Conservation (phyloP, 768 basidiomycete genomes). For the Macrolepiota fuliginosa region DNA sequence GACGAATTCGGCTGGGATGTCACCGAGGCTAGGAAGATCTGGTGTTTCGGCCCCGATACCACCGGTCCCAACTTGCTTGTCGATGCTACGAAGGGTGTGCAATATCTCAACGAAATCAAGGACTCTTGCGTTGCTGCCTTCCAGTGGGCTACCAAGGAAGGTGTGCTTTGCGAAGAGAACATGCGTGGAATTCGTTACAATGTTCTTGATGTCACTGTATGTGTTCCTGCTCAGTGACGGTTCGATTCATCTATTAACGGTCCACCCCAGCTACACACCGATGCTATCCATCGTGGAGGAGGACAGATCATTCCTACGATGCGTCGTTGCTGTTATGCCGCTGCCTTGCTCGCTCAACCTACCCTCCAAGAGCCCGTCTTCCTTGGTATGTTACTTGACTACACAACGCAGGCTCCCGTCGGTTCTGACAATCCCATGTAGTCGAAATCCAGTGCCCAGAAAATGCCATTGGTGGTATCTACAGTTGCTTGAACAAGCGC, state of each 20-base stretch:
- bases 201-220: conserved; percentile 90
- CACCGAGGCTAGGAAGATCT: conserved; percentile 98
- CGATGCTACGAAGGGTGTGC: conserved; percentile 98
- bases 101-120: conserved; percentile 99
- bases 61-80: conserved; percentile 96
- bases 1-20: conserved; percentile 99
- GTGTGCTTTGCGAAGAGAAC: conserved; percentile 94
- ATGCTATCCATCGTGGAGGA: conserved; percentile 99
- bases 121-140: conserved; percentile 98
- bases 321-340: conserved; percentile 95
- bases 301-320: conserved; percentile 98
- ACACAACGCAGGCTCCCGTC: background rate
- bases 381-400: conserved; percentile 55
- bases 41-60: conserved; percentile 99
- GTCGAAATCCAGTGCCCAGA: conserved; percentile 99
- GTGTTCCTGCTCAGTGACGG: conserved; percentile 22
- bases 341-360: conserved; percentile 88
- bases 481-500: conserved; percentile 90
- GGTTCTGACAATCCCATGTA: conserved; percentile 23
- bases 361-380: conserved; percentile 96
- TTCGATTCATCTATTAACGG: conserved; percentile 4
- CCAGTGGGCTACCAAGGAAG: conserved; percentile 99
- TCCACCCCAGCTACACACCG: conserved; percentile 77
- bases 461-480: conserved; percentile 96
- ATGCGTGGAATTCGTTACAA: conserved; percentile 99